These are phyloP conservation scores for Rhodocollybia butyracea DNA, from an alignment of 768 basidiomycete species.

Conservation along the genomic window DNA sequence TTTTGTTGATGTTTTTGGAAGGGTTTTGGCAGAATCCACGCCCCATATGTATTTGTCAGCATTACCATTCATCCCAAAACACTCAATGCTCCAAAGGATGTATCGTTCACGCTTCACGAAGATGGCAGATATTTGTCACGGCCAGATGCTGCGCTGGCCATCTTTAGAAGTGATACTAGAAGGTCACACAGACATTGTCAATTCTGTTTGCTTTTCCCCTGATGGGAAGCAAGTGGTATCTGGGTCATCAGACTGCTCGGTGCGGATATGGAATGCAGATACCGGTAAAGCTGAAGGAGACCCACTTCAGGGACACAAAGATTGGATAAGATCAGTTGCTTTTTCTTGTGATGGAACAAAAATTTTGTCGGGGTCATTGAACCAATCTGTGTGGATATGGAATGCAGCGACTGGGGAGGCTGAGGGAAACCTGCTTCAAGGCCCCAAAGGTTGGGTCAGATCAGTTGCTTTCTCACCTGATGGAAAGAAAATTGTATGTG, in stretches of 20 bases:
- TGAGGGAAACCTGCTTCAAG: neutral
- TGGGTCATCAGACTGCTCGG: no score
- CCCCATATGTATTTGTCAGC: slow-evolving; percentile 22
- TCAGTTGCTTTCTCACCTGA: neutral
- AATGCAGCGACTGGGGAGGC: neutral
- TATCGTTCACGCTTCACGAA: neutral
- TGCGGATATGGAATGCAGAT: no score
- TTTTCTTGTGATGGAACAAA: slow-evolving; percentile 48
- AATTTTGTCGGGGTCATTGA: no score
- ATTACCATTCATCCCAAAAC: slow-evolving; percentile 17
- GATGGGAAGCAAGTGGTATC: no score
- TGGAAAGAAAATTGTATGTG: no score
- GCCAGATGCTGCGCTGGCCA: neutral
- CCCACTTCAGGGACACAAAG: no score
- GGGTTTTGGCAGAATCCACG: slow-evolving; percentile 6
- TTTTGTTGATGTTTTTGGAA: slow-evolving; percentile 3
- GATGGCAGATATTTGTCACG: neutral
- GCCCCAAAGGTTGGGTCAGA: neutral
- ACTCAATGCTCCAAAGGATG: no score
- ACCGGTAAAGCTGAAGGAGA: no score
- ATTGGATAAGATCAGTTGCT: slow-evolving; percentile 27
- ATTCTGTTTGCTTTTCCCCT: no score
- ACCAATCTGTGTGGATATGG: neutral
- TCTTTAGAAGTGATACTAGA: neutral
- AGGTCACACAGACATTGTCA: slow-evolving; percentile 10